Base-by-base conservation (phyloP, 208 protist genomes). In the Vickermania ingenoplastis region DNA sequence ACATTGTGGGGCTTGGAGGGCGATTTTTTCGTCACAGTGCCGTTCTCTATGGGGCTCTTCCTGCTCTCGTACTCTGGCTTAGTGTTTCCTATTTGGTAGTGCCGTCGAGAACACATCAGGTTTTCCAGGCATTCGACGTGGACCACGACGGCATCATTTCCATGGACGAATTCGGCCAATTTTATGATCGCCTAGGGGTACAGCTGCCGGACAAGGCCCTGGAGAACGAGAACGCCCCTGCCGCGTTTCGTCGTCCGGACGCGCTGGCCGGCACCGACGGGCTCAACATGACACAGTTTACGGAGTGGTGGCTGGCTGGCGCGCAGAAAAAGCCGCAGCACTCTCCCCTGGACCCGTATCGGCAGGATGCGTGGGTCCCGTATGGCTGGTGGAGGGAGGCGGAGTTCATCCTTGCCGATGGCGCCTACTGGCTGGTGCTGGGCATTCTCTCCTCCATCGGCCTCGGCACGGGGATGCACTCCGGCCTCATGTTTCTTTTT, bases 381-480 rank as follows among this genome's bases (percentile, higher is more conserved):
- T 67, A 88, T 49, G 74, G 81, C 31, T 59, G 66, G 55, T 91
- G 83, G 84, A 72, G 82, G 17, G 87, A 94, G 68, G 57, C 71
- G 49, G 87, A 94, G 68, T 91, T 87, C 69, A 53, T 80, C 53
- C 58, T 91, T 48, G 83, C 67, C 3, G 86, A 88, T 71, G 86
- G 71, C 1, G 22, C 92, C n/a, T 95, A 85, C 64, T 97, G 91
- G 89, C 59, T 97, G 11, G 67, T 81, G 17, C 77, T 97, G 2
- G 94, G 94, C 30, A 73, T 97, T 29, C 73, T 96, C 14, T 96
- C 88, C 30, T 97, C 91, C 31, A 66, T 95, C 61, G 90, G 90
- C n/a, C 71, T 95, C 53, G 95, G 95, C 36, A 97, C 92, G 23
- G 95, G 95, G 29, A 86, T 98, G 73, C 96, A 98, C 72, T 97